A percentile compares a stretch with the other conserved stretches of the same genome.
phyloP scores from a whole-genome alignment of 2,329 filamentous ascomycete species.

The Didymella pinodella region DNA sequence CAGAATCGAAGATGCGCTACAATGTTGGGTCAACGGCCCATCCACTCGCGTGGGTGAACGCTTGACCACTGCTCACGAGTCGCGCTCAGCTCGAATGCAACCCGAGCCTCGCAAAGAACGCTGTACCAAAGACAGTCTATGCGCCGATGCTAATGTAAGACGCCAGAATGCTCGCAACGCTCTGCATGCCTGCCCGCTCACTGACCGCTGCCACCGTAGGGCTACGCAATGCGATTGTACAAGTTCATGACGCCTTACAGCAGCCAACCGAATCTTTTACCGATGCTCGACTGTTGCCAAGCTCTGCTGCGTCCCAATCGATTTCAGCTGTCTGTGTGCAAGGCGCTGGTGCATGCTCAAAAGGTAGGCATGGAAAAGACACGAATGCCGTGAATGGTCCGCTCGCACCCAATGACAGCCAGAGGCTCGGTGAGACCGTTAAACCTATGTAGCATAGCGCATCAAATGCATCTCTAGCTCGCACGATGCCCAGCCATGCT shows the following conservation, averaged over 20 bases:
- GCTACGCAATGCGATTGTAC: slow-evolving; percentile 13
- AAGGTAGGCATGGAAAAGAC: background rate
- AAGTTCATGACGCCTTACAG: slow-evolving; percentile 13
- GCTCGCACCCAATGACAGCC: background rate
- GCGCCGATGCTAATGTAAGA: slow-evolving; percentile 1
- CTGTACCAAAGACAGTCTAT: background rate
- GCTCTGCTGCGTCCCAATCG: background rate
- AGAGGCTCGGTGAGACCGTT: slow-evolving; percentile 12
- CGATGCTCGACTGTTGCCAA: background rate
- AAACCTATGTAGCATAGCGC: background rate
- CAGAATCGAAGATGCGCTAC: slow-evolving; percentile 9
- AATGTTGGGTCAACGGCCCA: slow-evolving; percentile 12
- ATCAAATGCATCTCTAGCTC: background rate
- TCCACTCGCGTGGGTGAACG: slow-evolving; percentile 15
- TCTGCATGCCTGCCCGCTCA: background rate
- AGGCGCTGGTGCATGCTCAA: background rate
- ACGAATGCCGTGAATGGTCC: background rate
- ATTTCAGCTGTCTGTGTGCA: slow-evolving; percentile 2
- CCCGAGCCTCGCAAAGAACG: background rate
- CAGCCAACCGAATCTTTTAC: background rate
- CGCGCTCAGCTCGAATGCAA: slow-evolving; percentile 11
- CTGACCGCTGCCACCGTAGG: background rate
- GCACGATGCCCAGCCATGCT: background rate
- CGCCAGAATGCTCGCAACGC: slow-evolving; percentile 4
- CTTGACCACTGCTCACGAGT: slow-evolving; percentile 9